Base-by-base conservation (phyloP, 768 basidiomycete genomes). In the Lactarius sp. region DNA sequence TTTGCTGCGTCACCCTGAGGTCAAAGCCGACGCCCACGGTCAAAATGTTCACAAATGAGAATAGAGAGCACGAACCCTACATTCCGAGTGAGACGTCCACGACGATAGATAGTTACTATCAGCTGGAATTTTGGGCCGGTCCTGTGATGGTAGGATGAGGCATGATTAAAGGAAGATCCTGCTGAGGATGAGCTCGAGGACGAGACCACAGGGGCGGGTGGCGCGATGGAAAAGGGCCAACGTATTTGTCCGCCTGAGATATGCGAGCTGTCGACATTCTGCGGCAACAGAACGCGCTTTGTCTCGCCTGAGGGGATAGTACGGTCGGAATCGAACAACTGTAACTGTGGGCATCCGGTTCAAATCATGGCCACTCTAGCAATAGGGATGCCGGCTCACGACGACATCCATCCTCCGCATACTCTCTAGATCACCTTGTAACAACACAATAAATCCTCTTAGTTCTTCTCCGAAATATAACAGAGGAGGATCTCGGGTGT, bases 391-490 rank as follows among this genome's bases (percentile, higher is more conserved):
- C 27, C 2, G 12, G 59, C 66, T 56, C 42, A 68, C 66, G 14
- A 59, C 57, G 27, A 66, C 60, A 14, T 68, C 60, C 49, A 68
- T 51, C 8, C 27, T 36, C n/a, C 5, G 57, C 49, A 66, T 66
- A 34, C 36, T 39, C 39, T 16, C 31, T 5, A 65, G 14, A 6
- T 66, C 44, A 22, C 18, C n/a, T 9, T 33, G 41, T 33, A 64
- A 56, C n/a, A 68, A 41, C 33, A 44, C 27, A 3, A 68, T 50
- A 36, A 12, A 37, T 27, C 66, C 66, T 0, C 14, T 42, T 9
- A 68, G 33, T 1, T 62, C 56, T 37, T 68, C 66, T 27, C 66
- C 66, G 13, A 59, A n/a, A 41, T 66, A 57, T 10, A 66, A 46
- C 20, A 59, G 9, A 6, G 66, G 66, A 2, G 52, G 2, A n/a